phyloP scores from a whole-genome alignment of 352 stramenopile genomes.

The Globisporangium rhizosaccharum region DNA sequence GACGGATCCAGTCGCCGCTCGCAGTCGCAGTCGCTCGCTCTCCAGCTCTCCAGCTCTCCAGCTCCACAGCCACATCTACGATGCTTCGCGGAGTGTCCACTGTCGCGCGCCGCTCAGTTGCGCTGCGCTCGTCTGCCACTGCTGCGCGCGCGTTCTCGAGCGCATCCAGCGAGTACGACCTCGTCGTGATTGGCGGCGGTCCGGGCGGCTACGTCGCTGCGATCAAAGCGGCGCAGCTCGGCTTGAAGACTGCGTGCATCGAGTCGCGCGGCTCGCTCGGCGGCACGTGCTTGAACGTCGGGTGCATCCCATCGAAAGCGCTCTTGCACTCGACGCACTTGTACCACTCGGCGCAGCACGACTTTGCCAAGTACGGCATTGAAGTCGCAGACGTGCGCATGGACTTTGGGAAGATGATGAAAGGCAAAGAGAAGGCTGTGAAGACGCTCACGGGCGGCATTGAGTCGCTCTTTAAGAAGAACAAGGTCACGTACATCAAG shows the following conservation, averaged over 20 bases:
- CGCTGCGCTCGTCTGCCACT: conserved; percentile 16
- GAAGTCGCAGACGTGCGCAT: conserved; percentile 85
- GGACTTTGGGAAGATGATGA: conserved; percentile 96
- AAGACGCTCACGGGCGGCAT: conserved; percentile 95
- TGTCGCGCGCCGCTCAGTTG: conserved; percentile 32
- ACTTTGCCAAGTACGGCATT: conserved; percentile 96
- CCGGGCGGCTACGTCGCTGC: conserved; percentile 98
- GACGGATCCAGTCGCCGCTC: background rate
- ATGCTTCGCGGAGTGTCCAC: conserved; percentile 34
- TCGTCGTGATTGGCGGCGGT: conserved; percentile 93
- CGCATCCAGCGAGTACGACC: conserved; percentile 49
- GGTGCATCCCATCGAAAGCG: conserved; percentile 99
- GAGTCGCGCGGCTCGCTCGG: conserved; percentile 95
- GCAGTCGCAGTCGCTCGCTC: background rate
- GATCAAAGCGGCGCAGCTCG: conserved; percentile 98
- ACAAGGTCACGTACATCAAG: conserved; percentile 98
- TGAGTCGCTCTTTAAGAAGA: conserved; percentile 98
- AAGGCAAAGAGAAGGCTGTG: conserved; percentile 94
- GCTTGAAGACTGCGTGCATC: conserved; percentile 97
- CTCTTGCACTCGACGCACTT: conserved; percentile 95
- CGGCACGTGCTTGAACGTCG: conserved; percentile 98
- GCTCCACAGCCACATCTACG: background rate
- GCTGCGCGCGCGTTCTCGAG: conserved; percentile 46
- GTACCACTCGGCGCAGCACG: conserved; percentile 94
- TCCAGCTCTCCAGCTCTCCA: background rate